Conservation (phyloP, 2,329 filamentous ascomycete species). For the Arachnomyces sp. region DNA sequence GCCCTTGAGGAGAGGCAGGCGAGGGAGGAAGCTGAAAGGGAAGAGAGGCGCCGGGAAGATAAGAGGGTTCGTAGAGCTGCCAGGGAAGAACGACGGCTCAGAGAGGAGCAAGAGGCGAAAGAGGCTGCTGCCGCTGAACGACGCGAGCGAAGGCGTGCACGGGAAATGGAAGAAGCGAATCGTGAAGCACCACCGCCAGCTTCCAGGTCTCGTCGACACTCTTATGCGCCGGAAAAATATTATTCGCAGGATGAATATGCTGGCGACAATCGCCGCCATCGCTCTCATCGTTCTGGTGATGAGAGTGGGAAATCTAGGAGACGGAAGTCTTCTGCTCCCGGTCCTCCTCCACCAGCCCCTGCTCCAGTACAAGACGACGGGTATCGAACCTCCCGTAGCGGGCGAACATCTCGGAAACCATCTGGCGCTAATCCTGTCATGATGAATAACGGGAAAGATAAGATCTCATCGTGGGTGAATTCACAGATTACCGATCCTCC, state of each 20-base stretch:
- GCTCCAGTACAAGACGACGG: slow-evolving; percentile 19
- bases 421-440: slow-evolving; percentile 18
- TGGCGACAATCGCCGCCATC: slow-evolving; percentile 21
- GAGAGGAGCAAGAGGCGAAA: slow-evolving; percentile 24
- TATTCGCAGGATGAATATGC: slow-evolving; percentile 21
- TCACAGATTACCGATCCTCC: slow-evolving; percentile 41
- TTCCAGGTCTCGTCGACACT: slow-evolving; percentile 19
- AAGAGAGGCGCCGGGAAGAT: slow-evolving; percentile 48
- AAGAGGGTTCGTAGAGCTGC: slow-evolving; percentile 52
- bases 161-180: slow-evolving; percentile 19
- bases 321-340: slow-evolving; percentile 27
- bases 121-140: slow-evolving; percentile 30
- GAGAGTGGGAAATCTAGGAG: slow-evolving; percentile 24
- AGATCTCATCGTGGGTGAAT: slow-evolving; percentile 44
- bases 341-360: slow-evolving; percentile 14
- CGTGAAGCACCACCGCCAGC: slow-evolving; percentile 2
- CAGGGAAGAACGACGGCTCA: slow-evolving; percentile 19
- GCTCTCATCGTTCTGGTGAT: slow-evolving; percentile 26
- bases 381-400: slow-evolving; percentile 24
- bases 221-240: slow-evolving; percentile 23
- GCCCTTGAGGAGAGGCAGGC: slow-evolving; percentile 28
- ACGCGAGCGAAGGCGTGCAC: slow-evolving; percentile 31
- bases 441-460: slow-evolving; percentile 34
- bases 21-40: slow-evolving; percentile 43
- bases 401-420: slow-evolving; percentile 15